These are phyloP conservation scores for Tetradesmus lagerheimii DNA, from an alignment of 139 green algal genomes.

Conservation along the genomic window DNA sequence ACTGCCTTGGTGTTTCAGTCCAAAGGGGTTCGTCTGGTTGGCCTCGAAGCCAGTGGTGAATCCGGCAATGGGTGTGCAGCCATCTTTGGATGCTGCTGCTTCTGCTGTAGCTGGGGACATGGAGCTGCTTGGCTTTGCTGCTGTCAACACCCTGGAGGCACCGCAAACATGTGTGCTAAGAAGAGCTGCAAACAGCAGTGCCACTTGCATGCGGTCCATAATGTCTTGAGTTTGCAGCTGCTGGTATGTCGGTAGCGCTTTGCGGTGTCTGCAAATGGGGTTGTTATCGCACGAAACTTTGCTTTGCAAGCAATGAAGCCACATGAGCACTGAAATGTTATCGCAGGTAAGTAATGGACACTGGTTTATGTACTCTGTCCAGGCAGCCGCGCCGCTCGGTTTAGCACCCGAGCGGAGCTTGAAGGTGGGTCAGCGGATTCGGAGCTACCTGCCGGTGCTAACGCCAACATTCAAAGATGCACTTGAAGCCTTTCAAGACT, in stretches of 20 bases:
- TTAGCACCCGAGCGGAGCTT: not conserved
- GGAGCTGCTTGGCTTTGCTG: not conserved
- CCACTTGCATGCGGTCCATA: not conserved
- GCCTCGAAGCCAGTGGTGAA: not conserved
- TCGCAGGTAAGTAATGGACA: not conserved
- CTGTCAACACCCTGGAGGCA: not conserved
- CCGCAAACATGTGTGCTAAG: not conserved
- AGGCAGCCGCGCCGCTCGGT: not conserved
- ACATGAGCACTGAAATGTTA: no score
- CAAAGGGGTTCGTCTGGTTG: not conserved
- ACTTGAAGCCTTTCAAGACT: no score
- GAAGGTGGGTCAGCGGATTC: not conserved
- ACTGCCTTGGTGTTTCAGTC: not conserved
- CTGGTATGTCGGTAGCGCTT: not conserved
- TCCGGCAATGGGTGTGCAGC: not conserved
- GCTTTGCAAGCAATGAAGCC: not conserved
- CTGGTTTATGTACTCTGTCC: not conserved
- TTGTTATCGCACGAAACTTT: not conserved
- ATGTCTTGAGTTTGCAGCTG: not conserved
- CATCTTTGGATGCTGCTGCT: not conserved
- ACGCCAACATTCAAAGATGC: not conserved
- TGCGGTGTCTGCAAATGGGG: not conserved
- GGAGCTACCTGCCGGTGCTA: not conserved
- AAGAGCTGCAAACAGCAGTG: not conserved
- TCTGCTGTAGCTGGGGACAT: not conserved